Percentiles rank a stretch among this genome's conserved stretches.
phyloP scores from a whole-genome alignment of 257 asterid genomes.

The Solanum okadae region DNA sequence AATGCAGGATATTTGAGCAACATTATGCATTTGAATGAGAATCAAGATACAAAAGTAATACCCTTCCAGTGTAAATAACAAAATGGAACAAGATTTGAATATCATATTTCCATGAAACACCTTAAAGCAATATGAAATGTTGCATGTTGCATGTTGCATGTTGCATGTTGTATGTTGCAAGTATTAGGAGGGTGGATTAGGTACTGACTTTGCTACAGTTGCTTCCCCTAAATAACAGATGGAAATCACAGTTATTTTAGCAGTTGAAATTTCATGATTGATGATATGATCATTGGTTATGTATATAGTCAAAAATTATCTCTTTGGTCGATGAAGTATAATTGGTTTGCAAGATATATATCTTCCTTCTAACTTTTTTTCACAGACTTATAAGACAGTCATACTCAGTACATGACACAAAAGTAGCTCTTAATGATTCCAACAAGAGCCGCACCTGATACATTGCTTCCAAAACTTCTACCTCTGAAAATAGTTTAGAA shows the following conservation, averaged over 20 bases:
- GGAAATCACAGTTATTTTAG: neutral
- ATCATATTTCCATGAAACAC: neutral
- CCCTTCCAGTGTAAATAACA: neutral
- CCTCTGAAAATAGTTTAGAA: constrained; percentile 42
- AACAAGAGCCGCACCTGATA: constrained; percentile 48
- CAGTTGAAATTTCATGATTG: neutral
- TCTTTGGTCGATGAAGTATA: neutral
- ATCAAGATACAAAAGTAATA: neutral
- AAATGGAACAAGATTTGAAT: neutral
- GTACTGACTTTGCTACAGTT: neutral
- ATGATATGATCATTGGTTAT: neutral
- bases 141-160: neutral
- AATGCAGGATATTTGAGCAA: neutral
- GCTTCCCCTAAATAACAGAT: neutral
- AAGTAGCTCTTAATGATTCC: neutral
- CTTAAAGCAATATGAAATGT: neutral
- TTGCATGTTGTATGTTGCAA: no score
- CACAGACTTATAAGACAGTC: neutral
- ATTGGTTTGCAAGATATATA: neutral
- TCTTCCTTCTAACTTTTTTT: neutral
- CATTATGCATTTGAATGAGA: neutral
- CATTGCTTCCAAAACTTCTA: constrained; percentile 57
- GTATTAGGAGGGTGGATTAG: neutral
- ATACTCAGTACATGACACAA: neutral
- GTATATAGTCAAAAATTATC: neutral